phyloP scores from a whole-genome alignment of 2,329 filamentous ascomycete species.

The Cytospora schulzeri region DNA sequence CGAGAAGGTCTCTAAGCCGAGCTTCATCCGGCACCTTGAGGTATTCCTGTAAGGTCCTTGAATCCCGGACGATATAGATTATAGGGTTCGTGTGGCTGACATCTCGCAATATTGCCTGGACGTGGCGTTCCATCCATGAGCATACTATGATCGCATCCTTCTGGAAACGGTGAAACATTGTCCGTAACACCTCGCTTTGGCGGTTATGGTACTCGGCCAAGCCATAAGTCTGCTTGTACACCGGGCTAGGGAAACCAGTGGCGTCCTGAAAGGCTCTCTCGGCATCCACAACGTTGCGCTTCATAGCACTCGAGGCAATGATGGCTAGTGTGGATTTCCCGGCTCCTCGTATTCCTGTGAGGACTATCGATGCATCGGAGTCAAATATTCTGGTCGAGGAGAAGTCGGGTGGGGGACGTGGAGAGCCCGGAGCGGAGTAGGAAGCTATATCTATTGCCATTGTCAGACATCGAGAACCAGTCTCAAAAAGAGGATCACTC shows the following conservation, averaged over 20 bases:
- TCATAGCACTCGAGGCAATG: conserved; percentile 72
- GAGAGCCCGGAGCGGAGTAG: conserved; percentile 28
- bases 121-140: conserved; percentile 68
- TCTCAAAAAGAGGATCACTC: background rate
- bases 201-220: conserved; percentile 62
- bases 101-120: conserved; percentile 61
- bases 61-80: conserved; percentile 69
- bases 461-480: background rate
- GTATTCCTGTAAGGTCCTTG: conserved; percentile 64
- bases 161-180: conserved; percentile 59
- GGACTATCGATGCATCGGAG: conserved; percentile 68
- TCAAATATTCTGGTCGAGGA: conserved; percentile 46
- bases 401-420: conserved; percentile 23
- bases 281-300: conserved; percentile 68
- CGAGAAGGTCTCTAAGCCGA: conserved; percentile 60
- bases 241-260: conserved; percentile 62
- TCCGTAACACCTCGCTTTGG: conserved; percentile 63
- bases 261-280: conserved; percentile 68
- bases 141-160: conserved; percentile 70
- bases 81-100: conserved; percentile 69
- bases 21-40: conserved; percentile 57
- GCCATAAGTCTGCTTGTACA: conserved; percentile 66
- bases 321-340: conserved; percentile 77
- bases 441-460: conserved; percentile 21
- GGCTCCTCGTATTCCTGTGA: conserved; percentile 72